Evolutionary conservation across 1,284 basidiomycete species (phyloP).

Genomic region (Moesziomyces sp.): DNA sequence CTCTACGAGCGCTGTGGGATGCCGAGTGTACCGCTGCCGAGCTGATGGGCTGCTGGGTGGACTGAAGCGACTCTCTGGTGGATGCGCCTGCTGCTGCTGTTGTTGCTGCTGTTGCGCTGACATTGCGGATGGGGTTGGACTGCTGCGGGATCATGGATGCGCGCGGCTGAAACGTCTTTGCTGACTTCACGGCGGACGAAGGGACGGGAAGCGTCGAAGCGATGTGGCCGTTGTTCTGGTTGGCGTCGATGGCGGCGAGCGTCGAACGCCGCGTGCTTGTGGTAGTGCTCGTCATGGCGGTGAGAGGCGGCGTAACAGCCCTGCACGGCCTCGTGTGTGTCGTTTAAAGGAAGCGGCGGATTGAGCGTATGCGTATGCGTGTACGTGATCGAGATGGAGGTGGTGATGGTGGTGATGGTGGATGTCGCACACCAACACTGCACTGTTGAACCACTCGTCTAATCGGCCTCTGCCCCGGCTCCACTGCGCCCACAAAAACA

Average conservation of each 20-base stretch:
- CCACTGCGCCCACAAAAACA: conserved; percentile 22
- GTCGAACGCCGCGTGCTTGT: conserved; percentile 54
- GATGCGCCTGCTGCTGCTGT: conserved; percentile 4
- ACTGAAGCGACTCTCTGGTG: conserved; percentile 5
- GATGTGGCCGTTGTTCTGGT: conserved; percentile 51
- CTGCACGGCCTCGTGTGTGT: too few species aligned
- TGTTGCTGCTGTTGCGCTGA: conserved; percentile 13
- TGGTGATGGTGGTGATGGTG: conserved; percentile 9
- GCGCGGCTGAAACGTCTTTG: conserved; percentile 42
- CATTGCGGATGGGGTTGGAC: conserved; percentile 18
- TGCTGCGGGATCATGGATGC: conserved; percentile 53
- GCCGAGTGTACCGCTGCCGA: conserved; percentile 33
- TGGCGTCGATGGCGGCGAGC: conserved; percentile 57
- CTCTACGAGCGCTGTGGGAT: conserved; percentile 28
- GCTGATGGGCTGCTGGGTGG: conserved; percentile 11
- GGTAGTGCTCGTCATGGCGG: conserved; percentile 35
- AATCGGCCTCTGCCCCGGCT: neutral
- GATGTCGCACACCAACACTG: conserved; percentile 2
- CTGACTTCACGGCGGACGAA: conserved; percentile 44
- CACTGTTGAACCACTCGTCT: conserved; percentile 10
- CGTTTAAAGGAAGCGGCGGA: too few species aligned
- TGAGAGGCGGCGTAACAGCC: too few species aligned
- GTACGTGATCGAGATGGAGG: neutral
- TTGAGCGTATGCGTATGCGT: too few species aligned
- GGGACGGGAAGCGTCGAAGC: conserved; percentile 44